phyloP scores from a whole-genome alignment of 441 rosid species.

The Mallotus repandus region DNA sequence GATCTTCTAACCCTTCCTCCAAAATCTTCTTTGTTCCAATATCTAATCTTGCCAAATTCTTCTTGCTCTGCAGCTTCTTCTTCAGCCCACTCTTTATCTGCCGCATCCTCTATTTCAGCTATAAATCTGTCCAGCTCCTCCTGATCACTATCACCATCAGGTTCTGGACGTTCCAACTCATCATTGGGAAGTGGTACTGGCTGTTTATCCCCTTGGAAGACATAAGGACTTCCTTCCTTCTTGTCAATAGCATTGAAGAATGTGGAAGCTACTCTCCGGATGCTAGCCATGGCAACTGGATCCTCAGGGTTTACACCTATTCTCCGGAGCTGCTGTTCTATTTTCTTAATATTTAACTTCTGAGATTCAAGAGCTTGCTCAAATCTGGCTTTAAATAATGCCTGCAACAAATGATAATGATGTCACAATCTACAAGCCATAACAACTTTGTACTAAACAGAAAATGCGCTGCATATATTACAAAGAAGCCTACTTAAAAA shows the following conservation, averaged over 20 bases:
- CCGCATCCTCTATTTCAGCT: constrained; percentile 93
- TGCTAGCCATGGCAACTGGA: constrained; percentile 98
- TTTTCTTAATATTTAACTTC: constrained; percentile 92
- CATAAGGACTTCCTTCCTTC: constrained; percentile 93
- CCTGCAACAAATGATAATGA: constrained; percentile 47
- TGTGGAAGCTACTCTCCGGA: constrained; percentile 96
- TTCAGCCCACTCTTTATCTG: constrained; percentile 91
- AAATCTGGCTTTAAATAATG: constrained; percentile 93
- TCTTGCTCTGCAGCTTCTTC: constrained; percentile 92
- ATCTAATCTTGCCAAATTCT: constrained; percentile 69
- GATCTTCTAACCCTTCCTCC: constrained; percentile 62
- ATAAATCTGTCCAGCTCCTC: constrained; percentile 92
- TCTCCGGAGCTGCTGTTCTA: constrained; percentile 83
- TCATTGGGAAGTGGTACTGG: constrained; percentile 23
- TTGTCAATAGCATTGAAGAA: constrained; percentile 94
- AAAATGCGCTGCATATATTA: not conserved
- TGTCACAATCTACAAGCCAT: constrained; percentile 13
- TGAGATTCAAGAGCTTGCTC: constrained; percentile 99
- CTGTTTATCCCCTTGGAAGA: constrained; percentile 61
- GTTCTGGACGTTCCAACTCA: constrained; percentile 41
- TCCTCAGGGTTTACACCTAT: constrained; percentile 97
- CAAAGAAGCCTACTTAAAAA: constrained; percentile 1
- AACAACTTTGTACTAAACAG: not conserved
- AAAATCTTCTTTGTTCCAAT: constrained; percentile 76
- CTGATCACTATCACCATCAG: constrained; percentile 83